A percentile compares a stretch with the other conserved stretches of the same genome.
These are phyloP conservation scores for Chaetomium cochliodes DNA, from an alignment of 495 filamentous ascomycete species.

Conservation along the genomic window DNA sequence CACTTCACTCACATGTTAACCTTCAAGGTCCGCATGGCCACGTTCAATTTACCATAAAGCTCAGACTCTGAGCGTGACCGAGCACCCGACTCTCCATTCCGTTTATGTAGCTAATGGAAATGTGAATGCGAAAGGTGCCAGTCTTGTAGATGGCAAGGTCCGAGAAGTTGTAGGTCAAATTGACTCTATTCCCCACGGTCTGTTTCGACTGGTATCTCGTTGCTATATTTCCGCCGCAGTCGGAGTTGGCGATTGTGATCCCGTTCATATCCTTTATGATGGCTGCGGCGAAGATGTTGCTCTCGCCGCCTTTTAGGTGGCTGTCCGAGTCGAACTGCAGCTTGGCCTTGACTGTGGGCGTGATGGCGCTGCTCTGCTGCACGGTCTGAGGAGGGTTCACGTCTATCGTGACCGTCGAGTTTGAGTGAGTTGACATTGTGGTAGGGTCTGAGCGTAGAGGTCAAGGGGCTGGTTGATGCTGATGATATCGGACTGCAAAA, in stretches of 20 bases:
- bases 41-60: background rate
- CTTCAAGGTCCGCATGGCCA: background rate
- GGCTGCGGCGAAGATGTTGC: background rate
- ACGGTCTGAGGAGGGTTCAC: background rate
- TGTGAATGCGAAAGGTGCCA: background rate
- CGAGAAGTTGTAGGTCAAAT: background rate
- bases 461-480: background rate
- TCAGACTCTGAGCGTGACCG: background rate
- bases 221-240: background rate
- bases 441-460: background rate
- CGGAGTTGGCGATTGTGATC: background rate
- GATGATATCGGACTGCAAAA: background rate
- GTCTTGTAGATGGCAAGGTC: background rate
- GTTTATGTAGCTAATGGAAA: background rate
- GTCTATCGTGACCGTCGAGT: background rate
- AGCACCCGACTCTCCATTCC: background rate
- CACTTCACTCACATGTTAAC: background rate
- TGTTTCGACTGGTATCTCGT: background rate
- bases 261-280: background rate
- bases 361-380: background rate
- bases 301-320: background rate
- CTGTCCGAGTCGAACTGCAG: background rate
- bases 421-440: background rate
- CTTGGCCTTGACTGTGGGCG: background rate
- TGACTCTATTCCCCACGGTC: background rate